Base-by-base conservation (phyloP, 306 rosid species). In the Fagus sylvatica region DNA sequence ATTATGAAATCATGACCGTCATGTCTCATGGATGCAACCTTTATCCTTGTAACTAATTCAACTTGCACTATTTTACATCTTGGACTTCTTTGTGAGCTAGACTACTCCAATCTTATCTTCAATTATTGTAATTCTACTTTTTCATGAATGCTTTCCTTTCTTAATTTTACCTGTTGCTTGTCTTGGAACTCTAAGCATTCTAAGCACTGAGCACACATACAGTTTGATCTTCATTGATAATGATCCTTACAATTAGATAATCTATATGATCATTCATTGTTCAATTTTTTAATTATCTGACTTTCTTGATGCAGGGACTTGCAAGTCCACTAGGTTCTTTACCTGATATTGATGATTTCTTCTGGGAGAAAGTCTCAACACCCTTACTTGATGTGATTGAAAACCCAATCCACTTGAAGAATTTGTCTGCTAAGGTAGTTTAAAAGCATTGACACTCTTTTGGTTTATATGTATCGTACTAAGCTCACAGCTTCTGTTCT, bases 361-460 rank as follows among this genome's bases (percentile, higher is more conserved):
- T 83, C 80, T 80, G 92, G 84, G 98, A 94, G 71, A 83, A 88
- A 83, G 71, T 42, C 62, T 83, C 93, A 7, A 92, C 98, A 34
- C 97, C 97, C 65, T 75, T 94, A 55, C 97, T 94, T 83, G 98
- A 94, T 85, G 82, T 80, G 39, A 75, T 94, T 73, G 95, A 90
- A 74, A 90, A 70, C 82, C 98, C 98, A 48, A 87, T 88, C 78
- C 89, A 88, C 89, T 84, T 94, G 95, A 94, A 94, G 91, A 92
- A 88, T 73, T 84, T 94, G 77, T 89, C 97, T 76, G 46, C 66
- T 74, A 82, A 87, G 89, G 98, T 94, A 76, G 88, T 76, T 82
- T 42, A 51, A 37, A 73, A 13, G 60, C 73, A 55, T 69, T 65
- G 73, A 60, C 75, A 64, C 19, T 76, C 43, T 73, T 75, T 57